Evolutionary conservation across 768 basidiomycete genomes (phyloP).

Genomic region (Asterophora parasitica): DNA sequence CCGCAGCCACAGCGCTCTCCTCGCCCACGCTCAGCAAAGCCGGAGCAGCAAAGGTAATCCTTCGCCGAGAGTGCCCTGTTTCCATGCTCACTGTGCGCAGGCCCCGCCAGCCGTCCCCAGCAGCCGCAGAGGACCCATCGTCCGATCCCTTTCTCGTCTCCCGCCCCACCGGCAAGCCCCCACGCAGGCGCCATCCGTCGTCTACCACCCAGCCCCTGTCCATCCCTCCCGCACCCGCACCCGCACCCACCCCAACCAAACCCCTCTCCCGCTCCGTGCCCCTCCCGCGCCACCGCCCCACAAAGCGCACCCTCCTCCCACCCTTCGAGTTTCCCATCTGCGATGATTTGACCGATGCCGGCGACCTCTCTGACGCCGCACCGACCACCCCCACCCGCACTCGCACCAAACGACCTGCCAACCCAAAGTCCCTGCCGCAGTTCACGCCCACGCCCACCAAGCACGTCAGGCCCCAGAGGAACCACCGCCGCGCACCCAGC

Average conservation of each 20-base stretch:
- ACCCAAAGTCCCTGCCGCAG: constrained; percentile 28
- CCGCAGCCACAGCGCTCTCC: constrained; percentile 32
- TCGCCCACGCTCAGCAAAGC: too few relatives aligned
- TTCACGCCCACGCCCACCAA: constrained; percentile 45
- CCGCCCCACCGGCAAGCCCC: constrained; percentile 51
- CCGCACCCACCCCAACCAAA: constrained; percentile 16
- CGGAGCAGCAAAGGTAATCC: too few relatives aligned
- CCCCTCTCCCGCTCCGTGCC: constrained; percentile 50
- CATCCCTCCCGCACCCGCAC: constrained; percentile 13
- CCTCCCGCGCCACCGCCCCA: constrained; percentile 30
- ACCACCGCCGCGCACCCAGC: constrained; percentile 60
- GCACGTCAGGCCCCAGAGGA: constrained; percentile 24
- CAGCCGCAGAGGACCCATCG: constrained; percentile 45
- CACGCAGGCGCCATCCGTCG: constrained; percentile 54
- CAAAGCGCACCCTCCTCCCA: constrained; percentile 18
- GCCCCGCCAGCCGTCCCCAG: constrained; percentile 30
- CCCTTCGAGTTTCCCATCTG: constrained; percentile 57
- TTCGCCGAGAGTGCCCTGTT: too few relatives aligned
- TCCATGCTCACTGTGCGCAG: constrained; percentile 19
- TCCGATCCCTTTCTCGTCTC: constrained; percentile 25
- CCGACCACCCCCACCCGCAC: constrained; percentile 49
- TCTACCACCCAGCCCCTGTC: constrained; percentile 13
- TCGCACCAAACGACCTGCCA: constrained; percentile 18
- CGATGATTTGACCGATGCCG: constrained; percentile 61
- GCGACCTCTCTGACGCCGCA: constrained; percentile 25